Conservation (phyloP, 2,329 filamentous ascomycete genomes). For the Cyphellophora europaea region DNA sequence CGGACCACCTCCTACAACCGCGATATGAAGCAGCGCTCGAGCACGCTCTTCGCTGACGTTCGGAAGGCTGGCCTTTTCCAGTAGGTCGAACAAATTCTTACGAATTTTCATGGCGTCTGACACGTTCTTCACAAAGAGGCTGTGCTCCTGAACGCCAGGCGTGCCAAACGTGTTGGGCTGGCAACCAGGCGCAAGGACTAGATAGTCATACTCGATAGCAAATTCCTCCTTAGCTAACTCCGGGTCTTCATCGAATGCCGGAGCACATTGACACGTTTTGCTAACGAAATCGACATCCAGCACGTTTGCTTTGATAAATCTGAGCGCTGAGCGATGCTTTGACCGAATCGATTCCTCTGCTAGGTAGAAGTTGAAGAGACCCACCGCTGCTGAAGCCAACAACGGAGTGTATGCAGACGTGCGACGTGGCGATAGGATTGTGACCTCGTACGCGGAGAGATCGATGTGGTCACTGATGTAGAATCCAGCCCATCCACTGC, state of each 20-base stretch:
- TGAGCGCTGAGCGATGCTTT: conserved; percentile 20
- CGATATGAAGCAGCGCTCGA: conserved; percentile 26
- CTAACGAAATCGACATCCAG: conserved; percentile 28
- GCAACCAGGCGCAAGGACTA: conserved; percentile 35
- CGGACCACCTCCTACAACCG: conserved; percentile 33
- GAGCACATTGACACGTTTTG: conserved; percentile 25
- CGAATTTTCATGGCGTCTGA: conserved; percentile 18
- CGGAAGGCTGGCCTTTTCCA: conserved; percentile 27
- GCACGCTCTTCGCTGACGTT: conserved; percentile 20
- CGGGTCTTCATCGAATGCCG: conserved; percentile 24
- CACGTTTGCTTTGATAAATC: conserved; percentile 33
- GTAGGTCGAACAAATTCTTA: conserved; percentile 18
- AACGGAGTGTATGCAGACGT: conserved; percentile 37
- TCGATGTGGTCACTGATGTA: conserved; percentile 33
- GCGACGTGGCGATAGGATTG: conserved; percentile 31
- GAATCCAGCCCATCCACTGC: conserved; percentile 35
- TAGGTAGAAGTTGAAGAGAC: conserved; percentile 35
- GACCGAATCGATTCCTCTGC: conserved; percentile 36
- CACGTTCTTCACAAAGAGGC: conserved; percentile 27
- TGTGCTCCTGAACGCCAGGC: conserved; percentile 29
- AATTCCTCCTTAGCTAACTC: conserved; percentile 21
- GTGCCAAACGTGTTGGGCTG: conserved; percentile 31
- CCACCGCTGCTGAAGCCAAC: conserved; percentile 35
- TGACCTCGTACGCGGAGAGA: conserved; percentile 27
- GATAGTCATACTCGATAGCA: conserved; percentile 31